Conservation (phyloP, 257 asterid genomes). For the Solanum chmielewskii region DNA sequence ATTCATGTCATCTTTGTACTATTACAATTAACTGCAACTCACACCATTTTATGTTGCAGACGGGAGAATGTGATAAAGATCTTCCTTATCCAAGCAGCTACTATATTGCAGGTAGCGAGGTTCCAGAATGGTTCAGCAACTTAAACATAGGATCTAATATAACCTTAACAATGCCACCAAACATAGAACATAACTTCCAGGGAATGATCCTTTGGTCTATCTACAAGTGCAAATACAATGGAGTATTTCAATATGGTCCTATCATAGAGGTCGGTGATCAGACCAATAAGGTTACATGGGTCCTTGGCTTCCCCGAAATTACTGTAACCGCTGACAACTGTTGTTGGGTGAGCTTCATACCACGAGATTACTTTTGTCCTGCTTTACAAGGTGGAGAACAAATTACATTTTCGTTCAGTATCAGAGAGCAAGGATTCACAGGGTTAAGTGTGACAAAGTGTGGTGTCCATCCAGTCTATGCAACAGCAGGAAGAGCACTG, state of each 20-base stretch:
- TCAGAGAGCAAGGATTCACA: background rate
- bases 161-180: background rate
- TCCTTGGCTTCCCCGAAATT: accelerated
- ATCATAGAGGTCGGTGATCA: background rate
- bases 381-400: background rate
- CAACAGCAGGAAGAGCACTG: background rate
- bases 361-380: background rate
- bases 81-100: background rate
- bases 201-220: background rate
- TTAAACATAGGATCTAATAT: background rate
- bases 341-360: background rate
- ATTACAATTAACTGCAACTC: background rate
- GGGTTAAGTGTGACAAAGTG: background rate
- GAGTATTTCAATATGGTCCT: background rate
- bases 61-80: background rate
- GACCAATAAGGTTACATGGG: background rate
- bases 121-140: background rate
- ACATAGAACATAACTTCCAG: background rate
- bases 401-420: background rate
- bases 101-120: background rate
- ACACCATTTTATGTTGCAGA: background rate
- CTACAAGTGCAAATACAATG: accelerated
- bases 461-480: background rate
- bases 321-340: background rate
- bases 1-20: background rate